These are phyloP conservation scores for Elsinoe batatas DNA, from an alignment of 2,329 filamentous ascomycete genomes.

Conservation along the genomic window DNA sequence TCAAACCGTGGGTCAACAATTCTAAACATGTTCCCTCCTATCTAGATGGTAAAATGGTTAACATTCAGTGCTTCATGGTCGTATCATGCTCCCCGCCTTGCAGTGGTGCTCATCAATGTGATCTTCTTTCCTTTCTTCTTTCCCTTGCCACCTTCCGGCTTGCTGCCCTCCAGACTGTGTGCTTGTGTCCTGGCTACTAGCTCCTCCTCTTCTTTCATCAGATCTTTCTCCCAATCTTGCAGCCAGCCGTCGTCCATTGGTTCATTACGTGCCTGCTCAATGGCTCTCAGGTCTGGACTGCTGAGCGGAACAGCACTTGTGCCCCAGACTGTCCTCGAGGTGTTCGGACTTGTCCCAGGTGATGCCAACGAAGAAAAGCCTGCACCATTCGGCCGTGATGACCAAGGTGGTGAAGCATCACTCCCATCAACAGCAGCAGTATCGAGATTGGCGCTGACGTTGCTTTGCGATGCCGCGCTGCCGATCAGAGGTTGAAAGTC, in stretches of 20 bases:
- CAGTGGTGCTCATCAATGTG: conserved; percentile 58
- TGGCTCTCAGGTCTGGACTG: conserved; percentile 45
- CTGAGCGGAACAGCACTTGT: conserved; percentile 55
- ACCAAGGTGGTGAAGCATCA: conserved; percentile 21
- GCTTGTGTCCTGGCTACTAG: conserved; percentile 41
- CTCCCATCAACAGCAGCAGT: conserved; percentile 13
- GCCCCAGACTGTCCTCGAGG: conserved; percentile 82
- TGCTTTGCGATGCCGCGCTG: conserved; percentile 14
- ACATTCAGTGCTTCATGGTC: neutral
- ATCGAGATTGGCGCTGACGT: neutral
- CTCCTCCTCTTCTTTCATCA: conserved; percentile 55
- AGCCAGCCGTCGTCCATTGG: conserved; percentile 73
- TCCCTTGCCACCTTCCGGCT: conserved; percentile 35
- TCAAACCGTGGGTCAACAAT: no score
- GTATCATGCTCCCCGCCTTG: conserved; percentile 44
- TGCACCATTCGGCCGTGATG: conserved; percentile 32
- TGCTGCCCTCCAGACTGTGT: conserved; percentile 20
- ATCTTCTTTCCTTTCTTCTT: conserved; percentile 61
- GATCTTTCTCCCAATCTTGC: conserved; percentile 69
- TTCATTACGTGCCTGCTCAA: conserved; percentile 28
- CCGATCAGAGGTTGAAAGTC: conserved; percentile 35
- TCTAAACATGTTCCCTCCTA: no score
- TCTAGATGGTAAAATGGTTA: neutral
- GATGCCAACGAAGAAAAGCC: conserved; percentile 62
- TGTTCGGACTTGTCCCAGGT: conserved; percentile 71